Evolutionary conservation across 2,329 filamentous ascomycete species (phyloP).

Genomic region (Verticillium klebahnii): DNA sequence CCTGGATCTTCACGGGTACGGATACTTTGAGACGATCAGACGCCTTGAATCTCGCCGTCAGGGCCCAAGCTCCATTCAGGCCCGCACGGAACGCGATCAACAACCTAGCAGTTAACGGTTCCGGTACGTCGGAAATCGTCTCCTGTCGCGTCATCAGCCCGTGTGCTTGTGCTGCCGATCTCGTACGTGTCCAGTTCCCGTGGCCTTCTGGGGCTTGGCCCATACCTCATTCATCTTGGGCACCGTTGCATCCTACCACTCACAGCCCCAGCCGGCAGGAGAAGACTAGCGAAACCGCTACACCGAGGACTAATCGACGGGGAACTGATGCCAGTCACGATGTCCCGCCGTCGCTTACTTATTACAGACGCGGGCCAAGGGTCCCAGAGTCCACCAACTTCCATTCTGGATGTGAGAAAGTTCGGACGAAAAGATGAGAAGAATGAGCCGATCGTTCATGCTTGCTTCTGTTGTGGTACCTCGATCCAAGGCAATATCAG

Average conservation of each 20-base stretch:
- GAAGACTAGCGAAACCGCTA: not conserved
- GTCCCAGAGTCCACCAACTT: not conserved
- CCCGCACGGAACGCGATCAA: not conserved
- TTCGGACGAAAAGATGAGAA: constrained; percentile 5
- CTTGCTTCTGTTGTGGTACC: constrained; percentile 1
- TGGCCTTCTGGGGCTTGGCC: not conserved
- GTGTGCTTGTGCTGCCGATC: not conserved
- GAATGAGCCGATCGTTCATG: constrained; percentile 4
- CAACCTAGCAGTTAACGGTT: not conserved
- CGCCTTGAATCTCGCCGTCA: not conserved
- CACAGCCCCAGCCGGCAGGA: not conserved
- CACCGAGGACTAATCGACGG: not conserved
- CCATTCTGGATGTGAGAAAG: not conserved
- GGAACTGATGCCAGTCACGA: not conserved
- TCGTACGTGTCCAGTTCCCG: not conserved
- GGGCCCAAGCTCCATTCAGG: not conserved
- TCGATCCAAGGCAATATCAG: constrained; percentile 1
- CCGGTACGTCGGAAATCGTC: not conserved
- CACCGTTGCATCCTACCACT: not conserved
- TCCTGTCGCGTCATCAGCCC: not conserved
- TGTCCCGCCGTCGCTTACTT: not conserved
- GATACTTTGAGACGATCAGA: not conserved
- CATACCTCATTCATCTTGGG: not conserved
- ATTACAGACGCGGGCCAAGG: not conserved
- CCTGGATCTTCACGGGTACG: not conserved